Conservation (phyloP, 2,329 filamentous ascomycete species). For the Anisogramma anomala region DNA sequence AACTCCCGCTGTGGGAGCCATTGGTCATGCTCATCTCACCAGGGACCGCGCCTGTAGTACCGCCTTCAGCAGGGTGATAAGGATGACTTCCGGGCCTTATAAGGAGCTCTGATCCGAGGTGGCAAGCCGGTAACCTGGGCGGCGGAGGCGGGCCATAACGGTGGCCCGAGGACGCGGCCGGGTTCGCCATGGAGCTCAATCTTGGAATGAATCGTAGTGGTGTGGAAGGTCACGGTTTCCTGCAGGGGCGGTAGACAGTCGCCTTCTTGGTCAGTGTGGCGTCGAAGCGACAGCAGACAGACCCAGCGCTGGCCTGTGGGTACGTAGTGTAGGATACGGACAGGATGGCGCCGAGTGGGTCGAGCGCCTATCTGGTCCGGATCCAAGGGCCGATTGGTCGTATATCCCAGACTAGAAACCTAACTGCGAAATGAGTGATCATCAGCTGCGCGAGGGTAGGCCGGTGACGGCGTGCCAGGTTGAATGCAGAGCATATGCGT, state of each 20-base stretch:
- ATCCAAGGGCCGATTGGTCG: neutral
- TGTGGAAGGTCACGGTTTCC: neutral
- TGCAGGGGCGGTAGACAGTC: neutral
- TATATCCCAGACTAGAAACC: neutral
- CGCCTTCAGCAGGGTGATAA: neutral
- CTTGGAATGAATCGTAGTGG: neutral
- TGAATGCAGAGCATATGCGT: neutral
- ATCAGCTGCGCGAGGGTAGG: neutral
- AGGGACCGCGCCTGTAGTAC: neutral
- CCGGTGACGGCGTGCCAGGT: constrained; percentile 1
- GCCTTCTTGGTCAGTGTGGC: neutral
- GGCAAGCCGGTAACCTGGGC: neutral
- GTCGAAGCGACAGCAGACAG: neutral
- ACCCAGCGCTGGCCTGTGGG: neutral
- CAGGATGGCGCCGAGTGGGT: neutral
- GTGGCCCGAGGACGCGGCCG: neutral
- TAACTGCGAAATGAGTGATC: neutral
- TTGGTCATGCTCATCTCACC: neutral
- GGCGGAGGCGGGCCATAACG: neutral
- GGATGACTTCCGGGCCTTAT: neutral
- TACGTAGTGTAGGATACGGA: neutral
- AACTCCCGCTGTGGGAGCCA: neutral
- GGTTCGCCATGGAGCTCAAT: constrained; percentile 4
- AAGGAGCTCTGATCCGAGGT: neutral
- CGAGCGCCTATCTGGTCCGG: neutral